Conservation (phyloP, 139 green algal genomes). For the Deuterostichococcus epilithicus region DNA sequence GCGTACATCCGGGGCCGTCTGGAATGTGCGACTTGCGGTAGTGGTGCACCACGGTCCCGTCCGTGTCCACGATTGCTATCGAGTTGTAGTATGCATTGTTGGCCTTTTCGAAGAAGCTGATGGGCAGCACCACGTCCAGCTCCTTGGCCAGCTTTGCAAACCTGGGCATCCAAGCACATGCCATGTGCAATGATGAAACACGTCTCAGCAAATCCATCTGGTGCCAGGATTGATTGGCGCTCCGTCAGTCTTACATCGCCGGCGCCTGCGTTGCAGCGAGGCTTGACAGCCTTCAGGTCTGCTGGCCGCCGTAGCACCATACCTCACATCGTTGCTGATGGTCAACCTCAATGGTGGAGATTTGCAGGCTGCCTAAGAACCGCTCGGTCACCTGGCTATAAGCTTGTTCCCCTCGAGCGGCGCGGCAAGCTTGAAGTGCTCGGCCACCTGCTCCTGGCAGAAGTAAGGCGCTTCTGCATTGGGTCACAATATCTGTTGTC, state of each 20-base stretch:
- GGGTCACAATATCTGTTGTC: conserved; percentile 38
- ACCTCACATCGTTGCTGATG: too few species aligned
- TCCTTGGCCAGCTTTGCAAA: conserved; percentile 56
- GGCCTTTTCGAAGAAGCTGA: conserved; percentile 65
- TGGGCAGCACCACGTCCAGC: conserved; percentile 57
- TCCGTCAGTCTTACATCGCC: too few species aligned
- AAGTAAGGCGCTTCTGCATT: conserved; percentile 60
- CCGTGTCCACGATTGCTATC: conserved; percentile 57
- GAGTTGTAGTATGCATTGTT: conserved; percentile 66
- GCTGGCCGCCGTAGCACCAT: background rate
- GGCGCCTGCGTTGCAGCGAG: background rate
- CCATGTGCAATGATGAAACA: too few species aligned
- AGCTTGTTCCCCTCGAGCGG: conserved; percentile 42
- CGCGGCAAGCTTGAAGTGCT: conserved; percentile 41
- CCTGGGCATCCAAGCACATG: conserved; percentile 7
- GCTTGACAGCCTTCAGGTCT: background rate
- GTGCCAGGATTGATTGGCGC: too few species aligned
- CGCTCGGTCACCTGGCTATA: conserved; percentile 8
- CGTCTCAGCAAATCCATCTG: too few species aligned
- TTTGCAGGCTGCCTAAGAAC: background rate
- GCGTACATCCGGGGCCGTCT: conserved; percentile 51
- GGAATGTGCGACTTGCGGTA: conserved; percentile 80
- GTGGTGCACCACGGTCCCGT: conserved; percentile 43
- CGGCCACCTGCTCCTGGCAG: conserved; percentile 41
- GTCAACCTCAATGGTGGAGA: too few species aligned